A percentile compares a stretch with the other conserved stretches of the same genome.
Evolutionary conservation across 352 stramenopile genomes (phyloP).

Genomic region (Phytopythium ostracodes): DNA sequence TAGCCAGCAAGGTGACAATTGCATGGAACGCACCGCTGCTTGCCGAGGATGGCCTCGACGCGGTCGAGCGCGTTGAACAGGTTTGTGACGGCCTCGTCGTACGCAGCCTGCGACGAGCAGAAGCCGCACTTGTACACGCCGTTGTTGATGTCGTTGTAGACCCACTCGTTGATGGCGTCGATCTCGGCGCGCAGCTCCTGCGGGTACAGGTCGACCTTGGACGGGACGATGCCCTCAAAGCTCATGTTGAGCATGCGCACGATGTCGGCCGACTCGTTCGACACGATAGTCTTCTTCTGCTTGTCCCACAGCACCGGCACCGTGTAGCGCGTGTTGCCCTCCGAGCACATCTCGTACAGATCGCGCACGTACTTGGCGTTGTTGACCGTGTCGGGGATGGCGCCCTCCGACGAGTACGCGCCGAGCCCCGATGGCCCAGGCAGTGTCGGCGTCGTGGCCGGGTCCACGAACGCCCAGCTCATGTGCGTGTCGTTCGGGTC

Average conservation of each 20-base stretch:
- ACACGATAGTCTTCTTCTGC: constrained; percentile 89
- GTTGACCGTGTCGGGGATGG: constrained; percentile 68
- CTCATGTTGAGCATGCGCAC: constrained; percentile 89
- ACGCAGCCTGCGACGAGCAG: constrained; percentile 82
- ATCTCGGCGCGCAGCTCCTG: constrained; percentile 72
- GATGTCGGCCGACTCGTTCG: constrained; percentile 94
- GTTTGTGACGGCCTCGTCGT: constrained; percentile 74
- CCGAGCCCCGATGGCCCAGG: constrained; percentile 57
- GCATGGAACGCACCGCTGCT: constrained; percentile 48
- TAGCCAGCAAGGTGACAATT: background rate
- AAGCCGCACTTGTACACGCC: constrained; percentile 93
- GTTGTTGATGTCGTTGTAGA: constrained; percentile 93
- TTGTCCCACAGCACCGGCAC: constrained; percentile 92
- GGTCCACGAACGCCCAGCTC: constrained; percentile 80
- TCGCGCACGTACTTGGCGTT: constrained; percentile 59
- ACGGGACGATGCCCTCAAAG: constrained; percentile 71
- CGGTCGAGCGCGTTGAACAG: constrained; percentile 70
- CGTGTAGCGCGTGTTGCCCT: constrained; percentile 79
- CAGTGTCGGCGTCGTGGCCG: constrained; percentile 52
- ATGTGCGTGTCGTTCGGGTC: constrained; percentile 70
- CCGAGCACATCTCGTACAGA: constrained; percentile 78
- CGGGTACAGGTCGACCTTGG: constrained; percentile 78
- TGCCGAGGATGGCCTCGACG: constrained; percentile 62
- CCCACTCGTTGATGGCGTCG: constrained; percentile 89
- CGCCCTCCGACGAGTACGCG: constrained; percentile 62